Base-by-base conservation (phyloP, 768 basidiomycete genomes). In the Auriscalpium microsporum region DNA sequence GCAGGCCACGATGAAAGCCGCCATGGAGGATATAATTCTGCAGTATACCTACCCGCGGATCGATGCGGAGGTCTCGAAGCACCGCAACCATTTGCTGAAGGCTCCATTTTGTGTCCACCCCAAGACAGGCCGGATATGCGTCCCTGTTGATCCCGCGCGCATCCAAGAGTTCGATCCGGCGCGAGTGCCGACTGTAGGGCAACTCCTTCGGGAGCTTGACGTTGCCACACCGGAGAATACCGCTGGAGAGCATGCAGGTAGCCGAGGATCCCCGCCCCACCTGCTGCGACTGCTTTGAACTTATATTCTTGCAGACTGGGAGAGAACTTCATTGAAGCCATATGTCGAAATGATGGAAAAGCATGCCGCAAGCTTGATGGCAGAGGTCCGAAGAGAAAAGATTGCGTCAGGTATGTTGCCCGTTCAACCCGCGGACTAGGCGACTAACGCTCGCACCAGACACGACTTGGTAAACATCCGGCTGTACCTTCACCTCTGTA, bases 91-190 rank as follows among this genome's bases (percentile, higher is more conserved):
- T 75, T 78, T 99, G 73, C 80, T 99, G 53, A 99, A 99, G 71
- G 87, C 92, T 19, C 96, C 96, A 0, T 99, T 99, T 71, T 96
- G 94, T 67, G 75, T 98, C 0, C 96, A 99, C 69, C 96, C 96
- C 0, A 90, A 90, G 60, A 99, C 96, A 2, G 96, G 95, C 1
- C 82, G 93, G 34, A 83, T 99, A 9, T 99, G 95, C 67, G 90
- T 99, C 2, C 96, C 95, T 1, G 76, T 98, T 16, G 87, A 95
- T 64, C 87, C 93, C 4, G 71, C 71, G 36, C 67, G 71, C 35
- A 80, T 97, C 34, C 83, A 91, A 53, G 74, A 78, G 1, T 99
- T 98, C 65, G 83, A 95, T 65, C 96, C 94, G 0, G 82, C 79
- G 52, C 67, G 63, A 1, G 95, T 97, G 5, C 96, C 96, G 1